Conservation (phyloP, 768 basidiomycete species). For the Vararia minispora region DNA sequence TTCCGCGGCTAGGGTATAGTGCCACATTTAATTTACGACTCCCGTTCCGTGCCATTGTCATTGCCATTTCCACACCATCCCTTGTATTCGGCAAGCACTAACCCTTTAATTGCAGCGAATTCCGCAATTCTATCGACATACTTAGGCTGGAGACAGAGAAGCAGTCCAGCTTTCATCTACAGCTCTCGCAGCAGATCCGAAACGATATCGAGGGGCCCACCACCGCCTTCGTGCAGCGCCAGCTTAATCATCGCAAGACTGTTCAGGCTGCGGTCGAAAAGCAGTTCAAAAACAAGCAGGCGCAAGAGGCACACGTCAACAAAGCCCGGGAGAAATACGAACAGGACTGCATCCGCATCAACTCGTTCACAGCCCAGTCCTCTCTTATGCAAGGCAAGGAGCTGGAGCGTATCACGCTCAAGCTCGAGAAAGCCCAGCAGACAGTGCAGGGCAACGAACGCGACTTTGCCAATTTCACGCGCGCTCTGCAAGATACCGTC, state of each 20-base stretch:
- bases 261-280: slow-evolving; percentile 78
- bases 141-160: slow-evolving; percentile 76
- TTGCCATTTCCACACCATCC: not conserved
- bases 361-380: slow-evolving; percentile 86
- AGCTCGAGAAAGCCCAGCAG: slow-evolving; percentile 80
- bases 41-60: not conserved
- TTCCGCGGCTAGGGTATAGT: too few species aligned
- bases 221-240: slow-evolving; percentile 46
- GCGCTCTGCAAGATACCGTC: slow-evolving; percentile 66
- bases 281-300: slow-evolving; percentile 79
- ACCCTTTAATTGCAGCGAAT: too few species aligned
- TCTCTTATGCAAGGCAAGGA: slow-evolving; percentile 90
- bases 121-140: slow-evolving; percentile 71
- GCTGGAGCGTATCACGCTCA: slow-evolving; percentile 78
- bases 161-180: slow-evolving; percentile 62
- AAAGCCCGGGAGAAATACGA: slow-evolving; percentile 94
- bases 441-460: slow-evolving; percentile 87
- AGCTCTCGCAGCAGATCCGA: slow-evolving; percentile 65
- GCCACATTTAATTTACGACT: too few species aligned
- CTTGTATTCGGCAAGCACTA: too few species aligned
- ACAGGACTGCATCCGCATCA: slow-evolving; percentile 84
- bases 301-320: slow-evolving; percentile 74
- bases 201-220: slow-evolving; percentile 63
- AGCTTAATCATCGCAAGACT: slow-evolving; percentile 62
- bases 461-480: slow-evolving; percentile 84